A percentile compares a stretch with the other conserved stretches of the same genome.
Evolutionary conservation across 2,329 filamentous ascomycete species (phyloP).

Genomic region (Colletotrichum plurivorum): DNA sequence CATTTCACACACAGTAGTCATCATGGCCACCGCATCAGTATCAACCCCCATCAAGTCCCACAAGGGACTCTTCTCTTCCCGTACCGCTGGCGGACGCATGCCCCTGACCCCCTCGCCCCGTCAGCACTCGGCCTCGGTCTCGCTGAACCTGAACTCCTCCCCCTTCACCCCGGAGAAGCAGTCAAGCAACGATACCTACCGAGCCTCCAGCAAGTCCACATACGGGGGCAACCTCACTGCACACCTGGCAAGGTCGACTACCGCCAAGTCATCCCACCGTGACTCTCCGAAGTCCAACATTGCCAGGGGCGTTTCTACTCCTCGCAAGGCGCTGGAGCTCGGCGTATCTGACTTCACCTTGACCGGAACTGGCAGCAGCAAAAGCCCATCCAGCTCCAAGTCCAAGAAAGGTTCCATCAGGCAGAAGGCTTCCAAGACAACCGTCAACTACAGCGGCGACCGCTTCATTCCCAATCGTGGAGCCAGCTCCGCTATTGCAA

Average conservation of each 20-base stretch:
- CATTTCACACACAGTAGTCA: constrained; percentile 52
- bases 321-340: constrained; percentile 86
- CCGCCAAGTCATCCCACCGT: constrained; percentile 77
- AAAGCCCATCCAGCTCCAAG: constrained; percentile 72
- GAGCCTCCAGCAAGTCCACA: constrained; percentile 77
- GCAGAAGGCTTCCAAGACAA: constrained; percentile 79
- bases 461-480: constrained; percentile 96
- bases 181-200: constrained; percentile 62
- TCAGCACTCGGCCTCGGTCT: constrained; percentile 65
- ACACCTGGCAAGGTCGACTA: constrained; percentile 79
- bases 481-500: constrained; percentile 89
- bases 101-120: constrained; percentile 93
- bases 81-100: constrained; percentile 94
- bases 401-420: constrained; percentile 68
- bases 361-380: constrained; percentile 81
- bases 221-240: constrained; percentile 85
- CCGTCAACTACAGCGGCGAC: constrained; percentile 84
- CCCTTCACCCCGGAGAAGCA: constrained; percentile 81
- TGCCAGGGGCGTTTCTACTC: constrained; percentile 79
- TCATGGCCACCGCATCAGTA: constrained; percentile 85
- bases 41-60: constrained; percentile 97
- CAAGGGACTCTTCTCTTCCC: constrained; percentile 90
- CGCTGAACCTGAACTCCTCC: constrained; percentile 73
- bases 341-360: constrained; percentile 94
- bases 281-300: constrained; percentile 99